Evolutionary conservation across 371 early-diverging fungal genomes (phyloP), one percentile per base, ranked within the genome.

Genomic region (Mortierella sp.): DNA sequence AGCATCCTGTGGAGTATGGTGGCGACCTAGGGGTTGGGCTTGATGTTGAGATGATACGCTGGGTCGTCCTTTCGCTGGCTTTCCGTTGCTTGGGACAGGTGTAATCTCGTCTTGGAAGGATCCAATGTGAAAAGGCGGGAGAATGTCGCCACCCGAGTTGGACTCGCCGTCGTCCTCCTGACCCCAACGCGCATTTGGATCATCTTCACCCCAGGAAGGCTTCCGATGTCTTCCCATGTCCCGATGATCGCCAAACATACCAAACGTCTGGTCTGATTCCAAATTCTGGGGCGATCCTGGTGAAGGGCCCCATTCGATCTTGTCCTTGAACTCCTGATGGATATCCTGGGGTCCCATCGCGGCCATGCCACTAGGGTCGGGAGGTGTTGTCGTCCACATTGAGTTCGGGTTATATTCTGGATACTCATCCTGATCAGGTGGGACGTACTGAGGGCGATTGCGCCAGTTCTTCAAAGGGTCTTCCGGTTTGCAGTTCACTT

Each of bases 371-470:
- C 61, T 41, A 4, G 39, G 58, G 47, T 77, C 77, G 9, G 81
- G 81, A 11, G 81, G 81, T 37, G 81, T 77, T 22, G 77, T 77
- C 4, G 81, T 81, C 81, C 81, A 81, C 24, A 74, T 41, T 11
- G 71, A 69, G 16, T 58, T 66, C 1, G 81, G 81, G 58, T 73
- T 81, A 13, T 77, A 81, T 6, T 68, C 73, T 24, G 50, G 77
- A 45, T 63, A 39, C 61, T 53, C 71, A 24, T 66, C 43, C 41
- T 80, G 44, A 2, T 64, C 64, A 2, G 66, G 68, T 6, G 76
- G 80, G 26, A 70, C 48, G 37, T 73, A 80, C 29, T 77, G 66
- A 29, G 73, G 52, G 13, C 77, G 70, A 6, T 29, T 68, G 19
- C 81, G 68, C 81, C 81, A 81, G 26, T 81, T 68, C 48, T 74